Conservation (phyloP, 208 protist genomes). For the Crithidia thermophila region DNA sequence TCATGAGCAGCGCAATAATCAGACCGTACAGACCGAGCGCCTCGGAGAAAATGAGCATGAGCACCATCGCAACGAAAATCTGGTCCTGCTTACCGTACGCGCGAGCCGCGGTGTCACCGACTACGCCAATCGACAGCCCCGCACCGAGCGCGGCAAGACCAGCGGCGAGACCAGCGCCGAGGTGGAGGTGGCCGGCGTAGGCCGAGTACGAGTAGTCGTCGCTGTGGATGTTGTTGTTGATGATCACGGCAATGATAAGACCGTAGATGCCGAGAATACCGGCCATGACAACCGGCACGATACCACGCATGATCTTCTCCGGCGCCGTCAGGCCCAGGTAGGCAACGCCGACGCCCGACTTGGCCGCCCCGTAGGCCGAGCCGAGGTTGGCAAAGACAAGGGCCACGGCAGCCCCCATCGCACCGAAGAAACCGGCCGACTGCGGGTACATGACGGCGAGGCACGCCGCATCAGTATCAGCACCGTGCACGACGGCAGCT, state of each 20-base stretch:
- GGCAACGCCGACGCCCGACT: conserved; percentile 97
- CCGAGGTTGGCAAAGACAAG: conserved; percentile 96
- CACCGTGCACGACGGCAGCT: conserved; percentile 11
- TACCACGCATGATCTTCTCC: conserved; percentile 96
- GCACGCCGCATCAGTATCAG: conserved; percentile 38
- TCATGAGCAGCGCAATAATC: conserved; percentile 98
- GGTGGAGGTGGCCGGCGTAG: conserved; percentile 94
- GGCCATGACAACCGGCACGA: conserved; percentile 94
- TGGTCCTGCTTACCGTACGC: conserved; percentile 96
- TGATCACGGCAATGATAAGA: conserved; percentile 99
- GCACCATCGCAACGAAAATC: conserved; percentile 99
- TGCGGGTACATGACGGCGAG: conserved; percentile 82
- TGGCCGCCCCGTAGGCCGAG: conserved; percentile 99
- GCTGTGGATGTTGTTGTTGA: conserved; percentile 93
- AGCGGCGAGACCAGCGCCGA: conserved; percentile 96
- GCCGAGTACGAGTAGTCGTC: conserved; percentile 71
- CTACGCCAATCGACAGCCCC: conserved; percentile 99
- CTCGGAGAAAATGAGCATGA: conserved; percentile 99
- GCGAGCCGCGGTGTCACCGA: conserved; percentile 96
- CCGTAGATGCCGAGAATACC: conserved; percentile 99
- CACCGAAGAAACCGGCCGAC: conserved; percentile 80
- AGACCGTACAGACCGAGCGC: conserved; percentile 99
- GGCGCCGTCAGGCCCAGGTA: conserved; percentile 97
- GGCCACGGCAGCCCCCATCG: conserved; percentile 69
- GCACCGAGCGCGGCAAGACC: conserved; percentile 96